Base-by-base conservation (phyloP, 352 stramenopile species). In the Phytophthora parvispora region DNA sequence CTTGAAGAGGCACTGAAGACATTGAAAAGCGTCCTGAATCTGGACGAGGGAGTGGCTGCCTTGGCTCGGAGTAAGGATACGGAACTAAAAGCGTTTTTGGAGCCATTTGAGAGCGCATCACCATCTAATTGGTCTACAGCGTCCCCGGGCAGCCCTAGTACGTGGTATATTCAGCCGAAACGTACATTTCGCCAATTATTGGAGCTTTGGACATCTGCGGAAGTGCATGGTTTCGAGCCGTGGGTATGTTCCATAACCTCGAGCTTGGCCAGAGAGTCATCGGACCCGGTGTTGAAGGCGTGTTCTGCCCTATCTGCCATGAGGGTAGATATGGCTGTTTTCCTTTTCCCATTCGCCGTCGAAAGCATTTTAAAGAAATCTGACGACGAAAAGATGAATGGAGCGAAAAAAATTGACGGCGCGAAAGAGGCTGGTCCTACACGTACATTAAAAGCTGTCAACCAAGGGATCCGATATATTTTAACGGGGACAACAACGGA, bases 261-360 rank as follows among this genome's bases (percentile, higher is more conserved):
- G 4, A 76, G 69, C 22, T 64, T 95, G 55, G 59, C 78, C 8
- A 64, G 47, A 20, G 38, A 77, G 13, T 81, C 76, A 7, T 45
- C 42, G 13, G 81, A 97, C 66, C 61, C 54, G 7, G 66, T 95
- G 9, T 51, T 97, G n/a, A 69, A 70, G 20, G 69, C 75, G 8
- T 95, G 87, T 32, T 67, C 72, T 1, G 54, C 60, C 3, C 58
- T 97, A 20, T 48, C 72, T 31, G 51, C 64, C 8, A 57, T 87
- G 63, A 74, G 83, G 32, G 58, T 71, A 20, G 84, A 93, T 55
- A 74, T 95, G 47, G 84, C 87, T 8, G 65, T 94, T 18, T 95
- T 95, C 45, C 61, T 95, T 3, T 94, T 97, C 52, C 89, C 90
- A 0, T 93, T 91, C 27, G 74, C 78, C 6, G 36, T 97, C 0